Percentiles rank a stretch among this genome's conserved stretches.
phyloP scores from a whole-genome alignment of 2,329 filamentous ascomycete genomes.

The Aspergillus novofumigatus region DNA sequence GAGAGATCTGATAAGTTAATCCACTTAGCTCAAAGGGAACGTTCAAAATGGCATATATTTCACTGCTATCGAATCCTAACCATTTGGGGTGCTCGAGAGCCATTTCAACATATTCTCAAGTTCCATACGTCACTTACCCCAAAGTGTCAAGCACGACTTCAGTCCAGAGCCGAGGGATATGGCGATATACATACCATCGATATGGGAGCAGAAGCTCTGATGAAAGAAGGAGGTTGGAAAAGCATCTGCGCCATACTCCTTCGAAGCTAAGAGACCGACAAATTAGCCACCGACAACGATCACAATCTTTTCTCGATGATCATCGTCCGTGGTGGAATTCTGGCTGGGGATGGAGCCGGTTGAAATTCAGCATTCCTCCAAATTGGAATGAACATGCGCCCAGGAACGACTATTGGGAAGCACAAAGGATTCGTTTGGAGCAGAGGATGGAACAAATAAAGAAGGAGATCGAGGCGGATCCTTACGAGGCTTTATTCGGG shows the following conservation, averaged over 20 bases:
- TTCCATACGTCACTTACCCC: background rate
- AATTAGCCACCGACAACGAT: background rate
- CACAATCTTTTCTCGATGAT: constrained; percentile 1
- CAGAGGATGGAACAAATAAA: constrained; percentile 35
- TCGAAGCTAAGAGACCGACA: constrained; percentile 1
- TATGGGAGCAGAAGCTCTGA: background rate
- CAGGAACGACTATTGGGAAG: constrained; percentile 17
- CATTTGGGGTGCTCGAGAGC: background rate
- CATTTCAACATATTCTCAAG: background rate
- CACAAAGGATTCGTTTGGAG: constrained; percentile 18
- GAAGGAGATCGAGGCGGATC: constrained; percentile 34
- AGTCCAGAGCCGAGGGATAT: constrained; percentile 8
- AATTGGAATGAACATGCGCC: background rate
- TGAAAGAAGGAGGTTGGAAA: constrained; percentile 1
- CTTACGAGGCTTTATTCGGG: constrained; percentile 40
- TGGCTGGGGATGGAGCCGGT: constrained; percentile 10
- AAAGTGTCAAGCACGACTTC: background rate
- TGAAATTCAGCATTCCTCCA: background rate
- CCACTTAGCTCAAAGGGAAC: background rate
- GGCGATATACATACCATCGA: constrained; percentile 3
- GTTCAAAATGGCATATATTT: background rate
- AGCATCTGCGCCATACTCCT: background rate
- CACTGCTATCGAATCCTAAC: background rate
- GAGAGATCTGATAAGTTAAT: background rate
- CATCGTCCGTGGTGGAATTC: constrained; percentile 13